phyloP scores from a whole-genome alignment of 257 asterid genomes.

The Fraxinus anomala region DNA sequence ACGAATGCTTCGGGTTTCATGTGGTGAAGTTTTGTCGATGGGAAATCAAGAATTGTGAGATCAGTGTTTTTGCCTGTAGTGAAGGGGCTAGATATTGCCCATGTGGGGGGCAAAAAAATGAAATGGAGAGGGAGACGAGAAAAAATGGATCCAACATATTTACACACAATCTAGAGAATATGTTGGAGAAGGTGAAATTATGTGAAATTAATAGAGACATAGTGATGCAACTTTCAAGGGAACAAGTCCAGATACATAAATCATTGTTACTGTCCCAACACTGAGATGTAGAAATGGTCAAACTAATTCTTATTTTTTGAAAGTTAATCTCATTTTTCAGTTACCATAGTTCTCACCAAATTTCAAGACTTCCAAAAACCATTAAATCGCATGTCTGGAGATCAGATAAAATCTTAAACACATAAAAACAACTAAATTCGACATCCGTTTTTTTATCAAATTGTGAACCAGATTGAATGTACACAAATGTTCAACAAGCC shows the following conservation, averaged over 20 bases:
- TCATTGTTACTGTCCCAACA: constrained; percentile 91
- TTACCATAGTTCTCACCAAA: constrained; percentile 23
- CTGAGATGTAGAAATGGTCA: constrained; percentile 97
- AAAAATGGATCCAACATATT: constrained; percentile 40
- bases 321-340: neutral
- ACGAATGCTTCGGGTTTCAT: constrained; percentile 47
- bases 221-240: constrained; percentile 94
- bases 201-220: constrained; percentile 89
- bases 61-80: constrained; percentile 84
- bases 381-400: no score
- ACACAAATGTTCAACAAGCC: no score
- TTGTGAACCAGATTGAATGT: no score
- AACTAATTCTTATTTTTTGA: constrained; percentile 23
- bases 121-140: neutral
- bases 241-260: constrained; percentile 93
- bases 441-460: no score
- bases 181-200: constrained; percentile 19
- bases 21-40: constrained; percentile 62
- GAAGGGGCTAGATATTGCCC: constrained; percentile 71
- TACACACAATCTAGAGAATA: constrained; percentile 40
- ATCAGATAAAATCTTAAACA: no score
- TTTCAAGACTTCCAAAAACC: neutral
- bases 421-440: no score
- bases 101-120: constrained; percentile 44
- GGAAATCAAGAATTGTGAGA: constrained; percentile 60